Conservation (phyloP, 1,284 basidiomycete species). For the Mycena citricolor region DNA sequence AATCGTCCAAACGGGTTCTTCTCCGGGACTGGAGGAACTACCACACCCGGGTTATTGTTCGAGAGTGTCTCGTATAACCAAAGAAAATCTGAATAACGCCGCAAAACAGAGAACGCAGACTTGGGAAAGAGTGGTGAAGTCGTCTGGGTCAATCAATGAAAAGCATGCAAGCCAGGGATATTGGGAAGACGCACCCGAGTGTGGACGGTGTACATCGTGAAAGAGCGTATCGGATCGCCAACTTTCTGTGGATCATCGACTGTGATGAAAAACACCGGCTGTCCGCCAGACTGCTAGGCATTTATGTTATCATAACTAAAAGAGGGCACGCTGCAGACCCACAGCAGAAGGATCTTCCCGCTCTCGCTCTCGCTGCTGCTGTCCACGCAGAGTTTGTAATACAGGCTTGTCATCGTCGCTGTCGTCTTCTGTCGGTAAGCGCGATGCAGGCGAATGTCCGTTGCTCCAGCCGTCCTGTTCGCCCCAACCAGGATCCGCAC, state of each 20-base stretch:
- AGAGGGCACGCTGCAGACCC: no score
- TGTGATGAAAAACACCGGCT: conserved; percentile 72
- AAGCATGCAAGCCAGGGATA: conserved; percentile 5
- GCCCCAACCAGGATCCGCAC: conserved; percentile 21
- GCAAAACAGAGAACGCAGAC: conserved; percentile 84
- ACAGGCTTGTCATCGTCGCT: conserved; percentile 76
- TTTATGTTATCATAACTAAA: conserved; percentile 27
- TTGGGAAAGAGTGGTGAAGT: conserved; percentile 81
- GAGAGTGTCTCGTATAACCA: conserved; percentile 94
- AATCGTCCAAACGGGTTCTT: conserved; percentile 93
- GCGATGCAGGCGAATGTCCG: conserved; percentile 29
- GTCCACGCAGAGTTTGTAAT: conserved; percentile 48
- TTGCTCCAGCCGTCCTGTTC: conserved; percentile 43
- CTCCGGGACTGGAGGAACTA: conserved; percentile 95
- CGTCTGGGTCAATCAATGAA: conserved; percentile 49
- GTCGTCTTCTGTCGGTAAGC: conserved; percentile 46
- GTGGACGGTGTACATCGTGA: conserved; percentile 93
- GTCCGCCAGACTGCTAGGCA: conserved; percentile 34
- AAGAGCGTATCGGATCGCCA: conserved; percentile 88
- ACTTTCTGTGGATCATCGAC: conserved; percentile 94
- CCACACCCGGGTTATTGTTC: conserved; percentile 92
- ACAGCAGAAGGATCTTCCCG: conserved; percentile 13
- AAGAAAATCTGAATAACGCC: conserved; percentile 95
- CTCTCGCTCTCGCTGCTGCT: conserved; percentile 10
- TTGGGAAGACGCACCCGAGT: conserved; percentile 68